These are phyloP conservation scores for Eucalyptus urophylla DNA, from an alignment of 345 rosid species.

Conservation along the genomic window DNA sequence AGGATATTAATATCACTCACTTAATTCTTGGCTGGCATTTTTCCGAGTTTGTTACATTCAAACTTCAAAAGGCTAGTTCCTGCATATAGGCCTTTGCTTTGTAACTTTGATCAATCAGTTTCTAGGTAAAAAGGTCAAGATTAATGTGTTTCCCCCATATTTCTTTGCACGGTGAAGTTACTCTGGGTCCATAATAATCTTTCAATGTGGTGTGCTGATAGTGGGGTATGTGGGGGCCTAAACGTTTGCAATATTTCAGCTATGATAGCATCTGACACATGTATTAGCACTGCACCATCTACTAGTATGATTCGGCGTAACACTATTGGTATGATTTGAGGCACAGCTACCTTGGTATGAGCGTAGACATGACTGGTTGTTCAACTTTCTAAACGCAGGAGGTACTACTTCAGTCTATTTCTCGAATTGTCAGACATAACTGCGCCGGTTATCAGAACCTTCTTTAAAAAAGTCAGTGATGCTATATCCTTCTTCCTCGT, in stretches of 20 bases:
- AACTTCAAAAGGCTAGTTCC: neutral
- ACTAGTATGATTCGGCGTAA: neutral
- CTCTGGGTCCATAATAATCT: neutral
- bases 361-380: neutral
- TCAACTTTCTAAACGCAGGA: slow-evolving; percentile 28
- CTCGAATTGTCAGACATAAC: slow-evolving; percentile 76
- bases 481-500: slow-evolving; percentile 81
- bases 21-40: neutral
- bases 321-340: neutral
- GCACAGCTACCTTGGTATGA: neutral
- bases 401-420: slow-evolving; percentile 78
- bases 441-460: slow-evolving; percentile 59
- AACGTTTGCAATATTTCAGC: neutral
- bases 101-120: neutral
- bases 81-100: neutral
- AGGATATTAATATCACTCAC: neutral
- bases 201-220: neutral
- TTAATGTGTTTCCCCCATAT: neutral
- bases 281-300: neutral
- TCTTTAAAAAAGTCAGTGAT: slow-evolving; percentile 57
- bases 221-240: neutral
- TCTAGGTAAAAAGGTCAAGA: neutral
- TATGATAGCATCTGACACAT: neutral
- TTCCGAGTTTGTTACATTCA: neutral
- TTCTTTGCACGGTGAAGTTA: neutral